Conservation (phyloP, 306 rosid species). For the Acacia acuminata region DNA sequence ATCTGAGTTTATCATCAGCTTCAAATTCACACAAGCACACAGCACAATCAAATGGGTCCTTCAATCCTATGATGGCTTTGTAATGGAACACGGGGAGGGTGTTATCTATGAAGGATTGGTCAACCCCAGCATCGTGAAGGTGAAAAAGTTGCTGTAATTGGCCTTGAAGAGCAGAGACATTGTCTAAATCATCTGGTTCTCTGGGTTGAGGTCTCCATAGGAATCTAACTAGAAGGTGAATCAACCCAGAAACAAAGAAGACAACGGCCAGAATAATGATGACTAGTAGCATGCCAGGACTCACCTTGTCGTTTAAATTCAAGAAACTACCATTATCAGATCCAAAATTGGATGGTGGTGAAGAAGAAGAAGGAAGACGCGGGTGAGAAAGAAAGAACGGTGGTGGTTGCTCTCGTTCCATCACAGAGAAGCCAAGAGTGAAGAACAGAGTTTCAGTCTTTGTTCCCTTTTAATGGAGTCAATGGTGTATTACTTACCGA, state of each 20-base stretch:
- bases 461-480: background rate
- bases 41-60: constrained; percentile 91
- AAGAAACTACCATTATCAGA: constrained; percentile 38
- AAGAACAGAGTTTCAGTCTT: background rate
- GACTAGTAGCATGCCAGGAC: constrained; percentile 73
- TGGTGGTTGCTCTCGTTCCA: constrained; percentile 35
- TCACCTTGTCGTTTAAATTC: constrained; percentile 55
- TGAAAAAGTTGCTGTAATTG: constrained; percentile 93
- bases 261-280: constrained; percentile 80
- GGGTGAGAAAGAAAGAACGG: constrained; percentile 38
- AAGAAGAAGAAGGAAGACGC: constrained; percentile 37
- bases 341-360: constrained; percentile 32
- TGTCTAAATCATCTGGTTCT: constrained; percentile 66
- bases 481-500: background rate
- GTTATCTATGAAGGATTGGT: constrained; percentile 86
- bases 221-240: constrained; percentile 85
- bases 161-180: constrained; percentile 84
- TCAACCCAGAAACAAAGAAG: constrained; percentile 90
- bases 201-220: constrained; percentile 63
- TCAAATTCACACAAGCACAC: constrained; percentile 96
- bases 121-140: constrained; percentile 96
- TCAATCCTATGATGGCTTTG: constrained; percentile 78
- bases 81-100: constrained; percentile 81
- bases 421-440: background rate
- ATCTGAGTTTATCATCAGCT: constrained; percentile 76